A percentile compares a stretch with the other conserved stretches of the same genome.
Evolutionary conservation across 2,329 filamentous ascomycete species (phyloP).

Genomic region (Ceratocystis alfenasii): DNA sequence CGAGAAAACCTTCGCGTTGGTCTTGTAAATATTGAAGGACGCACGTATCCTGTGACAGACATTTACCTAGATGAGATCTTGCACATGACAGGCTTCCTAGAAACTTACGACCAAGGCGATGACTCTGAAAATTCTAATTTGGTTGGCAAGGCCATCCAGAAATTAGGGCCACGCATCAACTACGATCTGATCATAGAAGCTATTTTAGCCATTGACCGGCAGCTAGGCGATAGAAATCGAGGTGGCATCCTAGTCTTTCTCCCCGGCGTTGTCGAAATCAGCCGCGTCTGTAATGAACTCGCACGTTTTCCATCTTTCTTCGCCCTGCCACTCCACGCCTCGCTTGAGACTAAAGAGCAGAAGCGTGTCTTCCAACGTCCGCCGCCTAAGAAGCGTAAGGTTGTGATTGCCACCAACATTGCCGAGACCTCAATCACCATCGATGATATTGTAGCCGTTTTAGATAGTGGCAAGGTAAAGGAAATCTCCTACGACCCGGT

Average conservation of each 20-base stretch:
- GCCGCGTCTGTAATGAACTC: constrained; percentile 60
- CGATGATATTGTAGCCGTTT: constrained; percentile 89
- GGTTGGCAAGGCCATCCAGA: constrained; percentile 59
- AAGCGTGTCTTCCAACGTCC: constrained; percentile 69
- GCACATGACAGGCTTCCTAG: constrained; percentile 60
- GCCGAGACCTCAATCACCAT: constrained; percentile 98
- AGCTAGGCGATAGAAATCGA: constrained; percentile 53
- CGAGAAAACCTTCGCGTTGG: constrained; percentile 57
- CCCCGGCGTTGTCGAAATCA: constrained; percentile 85
- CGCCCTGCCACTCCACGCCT: constrained; percentile 81
- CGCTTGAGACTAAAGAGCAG: constrained; percentile 77
- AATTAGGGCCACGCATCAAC: constrained; percentile 73
- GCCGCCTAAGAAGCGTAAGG: constrained; percentile 71
- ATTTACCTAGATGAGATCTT: constrained; percentile 83
- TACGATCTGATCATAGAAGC: constrained; percentile 75
- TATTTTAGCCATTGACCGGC: constrained; percentile 67
- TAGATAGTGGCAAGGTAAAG: constrained; percentile 90
- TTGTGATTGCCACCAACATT: constrained; percentile 91
- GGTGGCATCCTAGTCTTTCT: constrained; percentile 94
- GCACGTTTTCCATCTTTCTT: constrained; percentile 52
- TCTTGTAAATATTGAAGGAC: constrained; percentile 71
- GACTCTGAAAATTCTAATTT: constrained; percentile 26
- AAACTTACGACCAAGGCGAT: constrained; percentile 32
- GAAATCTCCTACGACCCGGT: constrained; percentile 87
- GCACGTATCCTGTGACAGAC: constrained; percentile 82